phyloP scores from a whole-genome alignment of 345 rosid species.

The Sonneratia caseolaris region DNA sequence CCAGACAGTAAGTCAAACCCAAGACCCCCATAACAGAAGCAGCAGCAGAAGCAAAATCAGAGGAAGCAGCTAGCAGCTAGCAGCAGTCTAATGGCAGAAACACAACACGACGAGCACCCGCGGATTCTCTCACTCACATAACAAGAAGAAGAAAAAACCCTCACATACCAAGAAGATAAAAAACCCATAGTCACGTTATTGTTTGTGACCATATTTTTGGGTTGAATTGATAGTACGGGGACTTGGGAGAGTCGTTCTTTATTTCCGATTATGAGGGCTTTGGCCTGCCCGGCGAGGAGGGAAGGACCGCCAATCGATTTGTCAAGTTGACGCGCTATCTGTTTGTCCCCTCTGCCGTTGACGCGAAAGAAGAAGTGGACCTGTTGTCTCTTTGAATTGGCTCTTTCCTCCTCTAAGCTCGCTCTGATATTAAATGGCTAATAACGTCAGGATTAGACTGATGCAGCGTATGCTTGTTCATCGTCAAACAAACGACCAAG shows the following conservation, averaged over 20 bases:
- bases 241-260: background rate
- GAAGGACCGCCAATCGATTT: background rate
- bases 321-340: background rate
- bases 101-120: background rate
- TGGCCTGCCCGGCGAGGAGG: slow-evolving; percentile 8
- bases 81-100: background rate
- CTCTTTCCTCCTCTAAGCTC: background rate
- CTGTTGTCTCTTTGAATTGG: slow-evolving; percentile 1
- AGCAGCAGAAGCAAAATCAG: background rate
- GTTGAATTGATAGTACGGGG: background rate
- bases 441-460: too few species aligned
- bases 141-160: background rate
- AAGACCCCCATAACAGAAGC: slow-evolving; percentile 20
- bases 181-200: background rate
- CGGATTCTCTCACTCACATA: slow-evolving; percentile 1
- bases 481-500: too few species aligned
- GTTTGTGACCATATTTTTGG: background rate
- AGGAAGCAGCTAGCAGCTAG: background rate
- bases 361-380: background rate
- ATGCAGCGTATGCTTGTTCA: too few species aligned
- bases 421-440: background rate
- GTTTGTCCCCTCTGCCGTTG: background rate
- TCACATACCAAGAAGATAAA: background rate
- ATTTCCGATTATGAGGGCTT: background rate
- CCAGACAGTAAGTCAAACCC: slow-evolving; percentile 11